A percentile compares a stretch with the other conserved stretches of the same genome.
phyloP scores from a whole-genome alignment of 768 basidiomycete genomes.

The Hypsizygus marmoreus region DNA sequence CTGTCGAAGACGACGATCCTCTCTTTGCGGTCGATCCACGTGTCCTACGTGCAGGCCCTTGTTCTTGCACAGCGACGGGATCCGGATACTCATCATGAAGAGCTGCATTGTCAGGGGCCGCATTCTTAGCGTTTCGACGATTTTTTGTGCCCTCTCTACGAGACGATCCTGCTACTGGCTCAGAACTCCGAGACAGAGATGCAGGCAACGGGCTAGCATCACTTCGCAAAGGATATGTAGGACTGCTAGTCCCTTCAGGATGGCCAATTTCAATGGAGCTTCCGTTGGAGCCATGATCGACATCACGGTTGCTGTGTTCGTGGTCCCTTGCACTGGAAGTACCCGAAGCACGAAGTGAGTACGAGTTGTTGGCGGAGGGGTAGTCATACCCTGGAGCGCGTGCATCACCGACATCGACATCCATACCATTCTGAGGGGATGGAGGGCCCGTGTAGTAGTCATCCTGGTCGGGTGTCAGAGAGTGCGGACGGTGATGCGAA shows the following conservation, averaged over 20 bases:
- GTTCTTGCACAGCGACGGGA: slow-evolving; percentile 2
- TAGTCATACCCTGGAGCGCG: not conserved
- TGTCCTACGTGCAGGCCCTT: slow-evolving; percentile 13
- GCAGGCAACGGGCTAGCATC: not conserved
- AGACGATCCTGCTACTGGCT: slow-evolving; percentile 7
- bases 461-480: not conserved
- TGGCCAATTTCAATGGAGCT: slow-evolving; percentile 2
- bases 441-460: not conserved
- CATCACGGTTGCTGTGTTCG: not conserved
- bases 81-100: slow-evolving; percentile 2
- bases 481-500: slow-evolving; percentile 2
- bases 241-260: not conserved
- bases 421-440: not conserved
- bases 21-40: slow-evolving; percentile 16
- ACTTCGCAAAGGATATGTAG: not conserved
- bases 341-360: not conserved
- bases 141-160: slow-evolving; percentile 4
- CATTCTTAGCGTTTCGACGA: slow-evolving; percentile 14
- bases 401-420: slow-evolving; percentile 6
- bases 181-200: slow-evolving; percentile 1
- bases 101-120: not conserved
- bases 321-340: slow-evolving; percentile 1
- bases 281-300: slow-evolving; percentile 2
- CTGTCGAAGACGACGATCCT: slow-evolving; percentile 6
- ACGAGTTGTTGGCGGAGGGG: not conserved